A percentile compares a stretch with the other conserved stretches of the same genome.
Conservation (phyloP, 805 yeast species). For the Yamadazyma endophytica region DNA sequence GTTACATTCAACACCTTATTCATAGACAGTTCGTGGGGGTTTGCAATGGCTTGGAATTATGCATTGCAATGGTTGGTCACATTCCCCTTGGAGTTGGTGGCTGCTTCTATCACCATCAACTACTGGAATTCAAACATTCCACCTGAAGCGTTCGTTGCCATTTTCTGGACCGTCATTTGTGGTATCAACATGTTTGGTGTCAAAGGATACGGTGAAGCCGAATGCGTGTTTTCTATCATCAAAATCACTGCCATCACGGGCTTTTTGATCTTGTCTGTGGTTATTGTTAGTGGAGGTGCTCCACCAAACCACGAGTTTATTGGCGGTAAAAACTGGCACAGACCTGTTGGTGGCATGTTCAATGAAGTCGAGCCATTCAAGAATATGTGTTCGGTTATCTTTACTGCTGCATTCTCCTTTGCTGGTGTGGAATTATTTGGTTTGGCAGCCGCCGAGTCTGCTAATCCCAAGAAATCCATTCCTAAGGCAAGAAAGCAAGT, state of each 20-base stretch:
- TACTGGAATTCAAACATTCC: conserved; percentile 29
- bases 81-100: conserved; percentile 32
- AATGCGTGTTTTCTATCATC: conserved; percentile 50
- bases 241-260: conserved; percentile 59
- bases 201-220: conserved; percentile 67
- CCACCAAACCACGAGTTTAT: conserved; percentile 51
- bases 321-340: conserved; percentile 56
- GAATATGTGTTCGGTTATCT: conserved; percentile 56
- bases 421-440: conserved; percentile 67
- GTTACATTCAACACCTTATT: conserved; percentile 56
- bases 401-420: conserved; percentile 61
- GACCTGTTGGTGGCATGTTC: conserved; percentile 52
- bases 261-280: conserved; percentile 51
- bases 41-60: conserved; percentile 52
- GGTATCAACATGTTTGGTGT: conserved; percentile 58
- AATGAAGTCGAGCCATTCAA: conserved; percentile 42
- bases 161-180: conserved; percentile 50
- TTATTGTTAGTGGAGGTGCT: conserved; percentile 58
- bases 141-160: conserved; percentile 54
- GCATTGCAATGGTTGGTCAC: conserved; percentile 36
- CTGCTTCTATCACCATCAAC: conserved; percentile 30
- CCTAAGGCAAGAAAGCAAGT: conserved; percentile 66
- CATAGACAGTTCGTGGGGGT: conserved; percentile 59
- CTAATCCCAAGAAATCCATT: conserved; percentile 55
- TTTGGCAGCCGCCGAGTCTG: conserved; percentile 64